phyloP scores from a whole-genome alignment of 257 asterid species.

The Verbascum thapsus region DNA sequence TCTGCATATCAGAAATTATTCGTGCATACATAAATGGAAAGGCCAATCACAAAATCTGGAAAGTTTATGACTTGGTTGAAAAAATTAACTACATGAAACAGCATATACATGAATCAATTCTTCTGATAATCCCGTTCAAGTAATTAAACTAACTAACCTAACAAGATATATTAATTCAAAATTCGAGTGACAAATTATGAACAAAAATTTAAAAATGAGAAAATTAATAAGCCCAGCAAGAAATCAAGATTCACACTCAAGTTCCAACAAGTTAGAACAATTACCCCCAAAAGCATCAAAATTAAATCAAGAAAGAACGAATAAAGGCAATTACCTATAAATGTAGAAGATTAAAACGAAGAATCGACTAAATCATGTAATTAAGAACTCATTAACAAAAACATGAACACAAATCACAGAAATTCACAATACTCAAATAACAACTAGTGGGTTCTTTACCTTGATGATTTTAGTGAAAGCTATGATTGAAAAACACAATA shows the following conservation, averaged over 20 bases:
- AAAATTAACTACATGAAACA: slow-evolving; percentile 14
- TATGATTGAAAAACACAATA: slow-evolving; percentile 32
- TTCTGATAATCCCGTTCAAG: background rate
- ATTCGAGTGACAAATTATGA: no score
- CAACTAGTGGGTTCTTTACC: slow-evolving; percentile 29
- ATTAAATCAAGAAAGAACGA: slow-evolving; percentile 19
- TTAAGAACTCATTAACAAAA: slow-evolving; percentile 6
- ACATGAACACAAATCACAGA: background rate
- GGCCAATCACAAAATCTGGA: slow-evolving; percentile 14
- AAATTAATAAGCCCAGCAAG: slow-evolving; percentile 20
- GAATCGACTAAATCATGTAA: slow-evolving; percentile 30
- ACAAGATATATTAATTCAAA: slow-evolving; percentile 24
- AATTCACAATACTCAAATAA: background rate
- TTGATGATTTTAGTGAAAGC: slow-evolving; percentile 22
- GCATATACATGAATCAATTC: slow-evolving; percentile 3
- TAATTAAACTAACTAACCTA: slow-evolving; percentile 5
- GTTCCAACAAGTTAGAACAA: slow-evolving; percentile 17
- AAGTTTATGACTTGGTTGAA: background rate
- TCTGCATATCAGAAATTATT: background rate
- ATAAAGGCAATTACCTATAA: background rate
- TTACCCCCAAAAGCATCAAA: no score
- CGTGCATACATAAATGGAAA: slow-evolving; percentile 1
- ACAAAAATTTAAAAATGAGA: slow-evolving; percentile 6
- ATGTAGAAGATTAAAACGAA: no score
- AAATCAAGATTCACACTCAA: slow-evolving; percentile 27